Evolutionary conservation across 2,329 filamentous ascomycete genomes (phyloP).

Genomic region (Endoconidiophora laricicola): DNA sequence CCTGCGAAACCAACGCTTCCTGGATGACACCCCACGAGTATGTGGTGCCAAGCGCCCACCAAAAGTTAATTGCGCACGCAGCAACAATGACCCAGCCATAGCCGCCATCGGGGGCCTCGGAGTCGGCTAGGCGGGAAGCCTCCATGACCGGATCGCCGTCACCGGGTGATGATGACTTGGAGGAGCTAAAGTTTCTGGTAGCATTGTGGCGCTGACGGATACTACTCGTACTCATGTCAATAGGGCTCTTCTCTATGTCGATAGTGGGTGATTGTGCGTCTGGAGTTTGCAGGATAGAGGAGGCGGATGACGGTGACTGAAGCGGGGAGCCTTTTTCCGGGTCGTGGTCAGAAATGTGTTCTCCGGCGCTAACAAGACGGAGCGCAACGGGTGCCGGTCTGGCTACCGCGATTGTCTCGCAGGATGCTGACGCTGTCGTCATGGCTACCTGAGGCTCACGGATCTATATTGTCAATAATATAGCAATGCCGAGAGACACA

Average conservation of each 20-base stretch:
- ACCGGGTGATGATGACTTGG: slow-evolving; percentile 6
- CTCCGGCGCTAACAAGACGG: no score
- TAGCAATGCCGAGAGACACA: background rate
- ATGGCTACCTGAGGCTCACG: background rate
- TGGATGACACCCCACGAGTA: slow-evolving; percentile 48
- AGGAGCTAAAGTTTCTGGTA: background rate
- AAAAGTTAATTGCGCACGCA: slow-evolving; percentile 33
- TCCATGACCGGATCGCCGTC: slow-evolving; percentile 19
- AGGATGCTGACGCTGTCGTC: no score
- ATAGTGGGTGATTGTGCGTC: background rate
- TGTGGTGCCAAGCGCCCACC: slow-evolving; percentile 38
- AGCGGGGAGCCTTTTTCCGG: no score
- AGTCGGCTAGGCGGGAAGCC: slow-evolving; percentile 28
- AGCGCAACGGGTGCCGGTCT: no score
- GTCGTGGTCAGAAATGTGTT: no score
- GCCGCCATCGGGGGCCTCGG: slow-evolving; percentile 33
- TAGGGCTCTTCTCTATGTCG: slow-evolving; percentile 3
- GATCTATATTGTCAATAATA: background rate
- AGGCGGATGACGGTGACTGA: background rate
- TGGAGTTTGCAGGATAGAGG: background rate
- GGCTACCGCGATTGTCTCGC: no score
- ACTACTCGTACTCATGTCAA: background rate
- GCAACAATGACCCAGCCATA: slow-evolving; percentile 40
- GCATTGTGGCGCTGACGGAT: background rate
- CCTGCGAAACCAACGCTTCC: slow-evolving; percentile 33